Percentiles rank a stretch among this genome's conserved stretches.
phyloP scores from a whole-genome alignment of 2,329 filamentous ascomycete genomes.

The Myrmaecium sp. region DNA sequence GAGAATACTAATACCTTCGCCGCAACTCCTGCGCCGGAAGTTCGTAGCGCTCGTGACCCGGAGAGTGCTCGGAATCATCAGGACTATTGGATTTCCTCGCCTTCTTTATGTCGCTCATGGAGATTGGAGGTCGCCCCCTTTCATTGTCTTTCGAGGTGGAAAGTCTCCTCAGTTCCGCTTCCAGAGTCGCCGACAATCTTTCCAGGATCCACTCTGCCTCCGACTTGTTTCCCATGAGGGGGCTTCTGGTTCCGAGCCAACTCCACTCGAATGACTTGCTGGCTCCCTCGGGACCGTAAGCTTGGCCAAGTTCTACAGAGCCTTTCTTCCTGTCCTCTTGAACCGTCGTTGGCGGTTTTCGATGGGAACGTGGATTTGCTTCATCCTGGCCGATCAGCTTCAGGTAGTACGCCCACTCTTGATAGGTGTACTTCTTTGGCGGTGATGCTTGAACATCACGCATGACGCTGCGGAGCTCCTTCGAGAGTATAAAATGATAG shows the following conservation, averaged over 20 bases:
- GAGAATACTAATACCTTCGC: too few species aligned
- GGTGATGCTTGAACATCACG: conserved; percentile 23
- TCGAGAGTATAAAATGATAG: conserved; percentile 31
- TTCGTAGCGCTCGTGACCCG: too few species aligned
- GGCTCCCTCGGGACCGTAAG: too few species aligned
- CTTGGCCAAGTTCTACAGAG: conserved; percentile 5
- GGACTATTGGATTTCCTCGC: conserved; percentile 1
- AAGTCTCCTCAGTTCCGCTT: conserved; percentile 19
- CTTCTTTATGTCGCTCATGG: conserved; percentile 12
- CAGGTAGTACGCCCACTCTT: conserved; percentile 23
- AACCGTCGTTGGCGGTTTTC: conserved; percentile 12
- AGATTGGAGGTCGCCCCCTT: conserved; percentile 15
- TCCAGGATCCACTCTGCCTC: conserved; percentile 62
- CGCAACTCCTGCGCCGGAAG: too few species aligned
- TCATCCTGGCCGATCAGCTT: conserved; percentile 23
- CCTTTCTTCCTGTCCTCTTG: conserved; percentile 6
- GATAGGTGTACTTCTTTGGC: conserved; percentile 20
- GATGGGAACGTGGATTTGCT: conserved; percentile 19
- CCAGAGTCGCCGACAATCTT: conserved; percentile 40
- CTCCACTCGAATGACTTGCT: conserved; percentile 40
- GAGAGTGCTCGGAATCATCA: too few species aligned
- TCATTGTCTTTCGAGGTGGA: conserved; percentile 7
- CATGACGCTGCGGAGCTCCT: conserved; percentile 27
- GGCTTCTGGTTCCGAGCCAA: conserved; percentile 54
- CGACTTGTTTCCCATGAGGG: conserved; percentile 49